phyloP scores from a whole-genome alignment of 805 yeast genomes.

The Pichia heedii region DNA sequence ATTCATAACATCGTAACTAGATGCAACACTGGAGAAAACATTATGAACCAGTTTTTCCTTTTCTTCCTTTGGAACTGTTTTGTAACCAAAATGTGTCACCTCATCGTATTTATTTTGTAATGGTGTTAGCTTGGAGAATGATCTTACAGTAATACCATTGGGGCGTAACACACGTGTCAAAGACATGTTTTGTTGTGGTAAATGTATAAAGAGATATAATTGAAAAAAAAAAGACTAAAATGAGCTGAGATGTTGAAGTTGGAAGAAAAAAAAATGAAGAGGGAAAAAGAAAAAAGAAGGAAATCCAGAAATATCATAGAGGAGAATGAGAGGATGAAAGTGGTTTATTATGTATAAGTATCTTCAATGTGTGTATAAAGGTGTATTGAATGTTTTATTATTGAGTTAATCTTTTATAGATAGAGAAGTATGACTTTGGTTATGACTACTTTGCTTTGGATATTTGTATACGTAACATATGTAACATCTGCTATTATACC shows the following conservation, averaged over 20 bases:
- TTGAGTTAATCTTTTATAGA: too few relatives aligned
- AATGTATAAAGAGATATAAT: neutral
- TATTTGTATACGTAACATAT: neutral
- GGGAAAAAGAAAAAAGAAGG: too few relatives aligned
- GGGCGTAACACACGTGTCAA: neutral
- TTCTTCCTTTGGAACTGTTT: constrained; percentile 67
- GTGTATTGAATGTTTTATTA: too few relatives aligned
- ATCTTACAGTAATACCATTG: constrained; percentile 3
- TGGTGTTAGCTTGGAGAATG: constrained; percentile 8
- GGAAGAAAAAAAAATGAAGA: too few relatives aligned
- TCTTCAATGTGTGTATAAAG: too few relatives aligned
- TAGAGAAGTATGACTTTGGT: too few relatives aligned
- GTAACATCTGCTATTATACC: constrained; percentile 2
- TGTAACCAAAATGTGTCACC: constrained; percentile 85
- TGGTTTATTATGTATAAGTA: too few relatives aligned
- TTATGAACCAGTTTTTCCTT: constrained; percentile 78
- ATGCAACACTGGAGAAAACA: constrained; percentile 91
- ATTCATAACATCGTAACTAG: constrained; percentile 92
- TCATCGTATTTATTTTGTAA: constrained; percentile 6
- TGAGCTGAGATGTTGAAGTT: too few relatives aligned
- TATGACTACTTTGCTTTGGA: neutral
- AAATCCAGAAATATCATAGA: too few relatives aligned
- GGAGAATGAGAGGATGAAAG: too few relatives aligned
- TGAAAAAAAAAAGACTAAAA: too few relatives aligned
- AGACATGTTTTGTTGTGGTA: too few relatives aligned